These are phyloP conservation scores for Myriosclerotinia curreyana DNA, from an alignment of 2,329 filamentous ascomycete genomes.

Conservation along the genomic window DNA sequence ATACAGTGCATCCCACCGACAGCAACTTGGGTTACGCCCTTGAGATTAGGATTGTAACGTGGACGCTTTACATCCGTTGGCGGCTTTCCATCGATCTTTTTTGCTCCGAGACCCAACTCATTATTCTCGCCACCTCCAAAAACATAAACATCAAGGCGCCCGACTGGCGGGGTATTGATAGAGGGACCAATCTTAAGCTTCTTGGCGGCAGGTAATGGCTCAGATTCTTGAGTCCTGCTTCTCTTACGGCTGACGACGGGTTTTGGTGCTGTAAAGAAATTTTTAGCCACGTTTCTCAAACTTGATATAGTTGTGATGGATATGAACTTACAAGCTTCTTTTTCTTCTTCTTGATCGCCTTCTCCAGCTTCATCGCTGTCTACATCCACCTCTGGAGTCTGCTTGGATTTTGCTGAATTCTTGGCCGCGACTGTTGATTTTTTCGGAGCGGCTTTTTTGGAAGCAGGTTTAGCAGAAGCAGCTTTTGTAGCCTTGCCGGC, in stretches of 20 bases:
- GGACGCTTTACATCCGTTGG: conserved; percentile 72
- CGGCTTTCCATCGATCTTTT: conserved; percentile 56
- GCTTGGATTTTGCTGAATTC: background rate
- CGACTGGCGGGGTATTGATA: background rate
- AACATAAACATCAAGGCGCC: conserved; percentile 66
- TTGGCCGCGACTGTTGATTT: background rate
- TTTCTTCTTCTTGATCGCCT: background rate
- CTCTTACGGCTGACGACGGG: background rate
- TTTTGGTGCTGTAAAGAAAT: conserved; percentile 1
- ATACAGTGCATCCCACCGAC: conserved; percentile 80
- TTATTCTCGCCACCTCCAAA: conserved; percentile 79
- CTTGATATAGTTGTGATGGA: no score
- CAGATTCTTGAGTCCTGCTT: conserved; percentile 1
- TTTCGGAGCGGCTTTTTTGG: background rate
- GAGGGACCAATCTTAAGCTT: conserved; percentile 9
- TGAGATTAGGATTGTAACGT: conserved; percentile 61
- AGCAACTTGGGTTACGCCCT: conserved; percentile 69
- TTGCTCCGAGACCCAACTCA: conserved; percentile 75
- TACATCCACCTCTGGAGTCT: background rate
- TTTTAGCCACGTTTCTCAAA: background rate
- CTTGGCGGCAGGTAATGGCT: conserved; percentile 4
- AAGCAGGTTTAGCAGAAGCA: background rate
- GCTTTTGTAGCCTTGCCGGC: background rate
- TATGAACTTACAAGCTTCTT: background rate
- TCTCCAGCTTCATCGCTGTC: background rate